Percentiles rank a stretch among this genome's conserved stretches.
phyloP scores from a whole-genome alignment of 176 grass and related monocot genomes.

The Zoysia pacifica region DNA sequence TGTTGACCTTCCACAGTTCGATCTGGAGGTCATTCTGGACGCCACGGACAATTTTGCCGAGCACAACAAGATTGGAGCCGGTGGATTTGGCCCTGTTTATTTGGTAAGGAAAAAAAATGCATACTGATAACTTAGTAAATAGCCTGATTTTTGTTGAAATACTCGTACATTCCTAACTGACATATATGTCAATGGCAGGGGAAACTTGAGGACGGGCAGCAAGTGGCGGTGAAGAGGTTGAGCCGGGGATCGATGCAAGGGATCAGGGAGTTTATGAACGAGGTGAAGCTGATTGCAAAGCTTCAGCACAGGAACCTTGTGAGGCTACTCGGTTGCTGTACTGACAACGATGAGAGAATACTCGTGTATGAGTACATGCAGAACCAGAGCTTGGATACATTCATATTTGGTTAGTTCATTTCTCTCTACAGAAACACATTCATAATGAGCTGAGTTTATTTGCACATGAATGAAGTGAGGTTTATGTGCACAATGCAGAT shows the following conservation, averaged over 20 bases:
- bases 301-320: slow-evolving; percentile 55
- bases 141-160: neutral
- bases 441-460: neutral
- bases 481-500: slow-evolving; percentile 30
- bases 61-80: slow-evolving; percentile 44
- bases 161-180: neutral
- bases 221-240: slow-evolving; percentile 60
- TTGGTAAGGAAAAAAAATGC: slow-evolving; percentile 35
- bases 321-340: slow-evolving; percentile 47
- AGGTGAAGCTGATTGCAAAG: slow-evolving; percentile 46
- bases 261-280: slow-evolving; percentile 50
- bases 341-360: slow-evolving; percentile 45
- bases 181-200: slow-evolving; percentile 35
- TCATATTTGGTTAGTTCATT: slow-evolving; percentile 55
- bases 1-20: slow-evolving; percentile 43
- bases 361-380: slow-evolving; percentile 66
- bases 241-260: slow-evolving; percentile 41
- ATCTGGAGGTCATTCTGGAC: slow-evolving; percentile 14
- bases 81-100: slow-evolving; percentile 66
- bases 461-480: neutral
- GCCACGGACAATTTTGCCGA: slow-evolving; percentile 43
- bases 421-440: neutral
- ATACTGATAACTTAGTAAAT: neutral
- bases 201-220: slow-evolving; percentile 44
- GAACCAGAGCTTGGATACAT: slow-evolving; percentile 57